Evolutionary conservation across 2,329 filamentous ascomycete species (phyloP).

Genomic region (Decorospora gaudefroyi): DNA sequence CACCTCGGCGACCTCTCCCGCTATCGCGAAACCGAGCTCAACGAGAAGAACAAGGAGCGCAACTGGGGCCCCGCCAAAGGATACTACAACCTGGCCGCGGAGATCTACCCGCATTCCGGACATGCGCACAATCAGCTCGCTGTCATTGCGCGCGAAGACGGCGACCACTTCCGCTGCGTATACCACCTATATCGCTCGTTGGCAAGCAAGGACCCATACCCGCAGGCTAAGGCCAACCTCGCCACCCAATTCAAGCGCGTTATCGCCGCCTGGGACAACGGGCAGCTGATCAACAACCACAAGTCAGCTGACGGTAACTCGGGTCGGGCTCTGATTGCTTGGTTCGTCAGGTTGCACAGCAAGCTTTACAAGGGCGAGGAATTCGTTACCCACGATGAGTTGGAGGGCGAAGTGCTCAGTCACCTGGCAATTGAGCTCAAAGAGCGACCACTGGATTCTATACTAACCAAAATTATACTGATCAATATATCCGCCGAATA

Average conservation of each 20-base stretch:
- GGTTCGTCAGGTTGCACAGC: conserved; percentile 86
- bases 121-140: conserved; percentile 88
- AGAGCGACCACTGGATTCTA: conserved; percentile 65
- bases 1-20: conserved; percentile 88
- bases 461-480: conserved; percentile 77
- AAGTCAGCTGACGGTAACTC: conserved; percentile 53
- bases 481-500: conserved; percentile 86
- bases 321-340: conserved; percentile 69
- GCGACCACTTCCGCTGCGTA: conserved; percentile 79
- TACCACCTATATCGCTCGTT: conserved; percentile 89
- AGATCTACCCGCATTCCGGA: conserved; percentile 77
- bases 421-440: conserved; percentile 75
- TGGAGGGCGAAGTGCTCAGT: conserved; percentile 83
- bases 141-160: conserved; percentile 77
- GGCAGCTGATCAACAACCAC: conserved; percentile 55
- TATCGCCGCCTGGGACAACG: conserved; percentile 60
- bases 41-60: conserved; percentile 67
- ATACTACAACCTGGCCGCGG: conserved; percentile 82
- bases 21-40: conserved; percentile 76
- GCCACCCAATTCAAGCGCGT: conserved; percentile 77
- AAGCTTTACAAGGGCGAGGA: conserved; percentile 77
- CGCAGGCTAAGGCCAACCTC: conserved; percentile 74
- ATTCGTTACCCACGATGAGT: conserved; percentile 74
- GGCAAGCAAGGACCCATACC: conserved; percentile 73
- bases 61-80: conserved; percentile 79